These are phyloP conservation scores for Gamarada debralockiae DNA, from an alignment of 495 filamentous ascomycete species.

Conservation along the genomic window DNA sequence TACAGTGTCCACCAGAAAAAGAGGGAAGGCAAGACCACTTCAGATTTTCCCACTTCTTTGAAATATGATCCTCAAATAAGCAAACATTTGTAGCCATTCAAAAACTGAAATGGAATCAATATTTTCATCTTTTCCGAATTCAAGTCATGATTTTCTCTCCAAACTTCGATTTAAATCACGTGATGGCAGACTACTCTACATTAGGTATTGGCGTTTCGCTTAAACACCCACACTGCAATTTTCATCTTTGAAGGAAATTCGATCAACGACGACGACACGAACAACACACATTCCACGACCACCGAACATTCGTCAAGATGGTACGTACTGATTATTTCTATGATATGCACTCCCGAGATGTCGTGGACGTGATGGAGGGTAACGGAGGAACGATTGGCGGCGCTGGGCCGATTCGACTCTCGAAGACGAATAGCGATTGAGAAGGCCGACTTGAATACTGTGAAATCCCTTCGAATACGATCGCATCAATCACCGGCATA, in stretches of 20 bases:
- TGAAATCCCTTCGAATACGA: background rate
- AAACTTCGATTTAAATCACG: background rate
- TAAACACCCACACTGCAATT: background rate
- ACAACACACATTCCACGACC: background rate
- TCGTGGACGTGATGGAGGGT: background rate
- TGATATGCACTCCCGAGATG: background rate
- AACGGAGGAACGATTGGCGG: background rate
- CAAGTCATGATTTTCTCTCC: too few species aligned
- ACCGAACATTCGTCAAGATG: conserved; percentile 1
- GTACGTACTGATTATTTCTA: background rate
- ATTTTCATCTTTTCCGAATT: too few species aligned
- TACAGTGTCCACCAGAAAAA: too few species aligned
- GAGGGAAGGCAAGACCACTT: too few species aligned
- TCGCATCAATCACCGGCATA: too few species aligned
- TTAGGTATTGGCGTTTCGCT: too few species aligned
- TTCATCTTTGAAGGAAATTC: background rate
- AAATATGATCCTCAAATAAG: too few species aligned
- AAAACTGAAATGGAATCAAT: too few species aligned
- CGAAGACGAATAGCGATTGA: background rate
- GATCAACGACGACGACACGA: background rate
- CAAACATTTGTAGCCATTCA: too few species aligned
- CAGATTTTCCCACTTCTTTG: too few species aligned
- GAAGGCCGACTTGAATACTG: background rate
- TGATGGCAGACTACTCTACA: too few species aligned
- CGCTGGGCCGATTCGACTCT: background rate